Conservation (phyloP, 2,329 filamentous ascomycete genomes). For the Aspergillus tamarii region DNA sequence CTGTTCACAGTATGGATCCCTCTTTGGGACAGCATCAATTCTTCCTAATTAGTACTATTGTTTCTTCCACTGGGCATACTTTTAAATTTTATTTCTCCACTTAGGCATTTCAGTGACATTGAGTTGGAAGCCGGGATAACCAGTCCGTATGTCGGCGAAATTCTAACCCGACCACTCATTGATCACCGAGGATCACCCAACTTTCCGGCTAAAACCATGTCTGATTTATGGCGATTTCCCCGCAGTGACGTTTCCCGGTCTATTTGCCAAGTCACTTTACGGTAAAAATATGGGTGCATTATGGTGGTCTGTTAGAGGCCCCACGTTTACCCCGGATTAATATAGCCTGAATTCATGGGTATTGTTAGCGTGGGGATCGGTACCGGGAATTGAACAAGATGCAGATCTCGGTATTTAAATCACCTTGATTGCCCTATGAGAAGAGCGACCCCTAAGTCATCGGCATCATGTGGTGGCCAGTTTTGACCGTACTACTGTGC, state of each 20-base stretch:
- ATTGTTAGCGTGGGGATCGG: neutral
- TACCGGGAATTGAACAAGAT: neutral
- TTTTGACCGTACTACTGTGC: neutral
- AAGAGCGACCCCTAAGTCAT: neutral
- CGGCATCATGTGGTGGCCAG: neutral
- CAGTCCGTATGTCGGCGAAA: neutral
- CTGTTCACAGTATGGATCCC: too few relatives aligned
- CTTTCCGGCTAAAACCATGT: neutral
- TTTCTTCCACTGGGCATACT: neutral
- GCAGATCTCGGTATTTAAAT: slow-evolving; percentile 2
- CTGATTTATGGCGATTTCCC: neutral
- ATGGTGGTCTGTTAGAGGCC: neutral
- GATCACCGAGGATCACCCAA: neutral
- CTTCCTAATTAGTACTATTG: neutral
- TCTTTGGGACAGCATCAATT: neutral
- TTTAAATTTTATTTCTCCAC: neutral
- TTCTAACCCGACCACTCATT: neutral
- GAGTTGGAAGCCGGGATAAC: neutral
- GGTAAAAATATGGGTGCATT: neutral
- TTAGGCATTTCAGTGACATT: neutral
- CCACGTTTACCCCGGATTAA: slow-evolving; percentile 7
- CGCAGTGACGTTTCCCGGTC: neutral
- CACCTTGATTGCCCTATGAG: neutral
- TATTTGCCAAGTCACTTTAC: neutral
- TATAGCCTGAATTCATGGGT: slow-evolving; percentile 4